Base-by-base conservation (phyloP, 2,329 filamentous ascomycete species). In the Neofusicoccum ribis region DNA sequence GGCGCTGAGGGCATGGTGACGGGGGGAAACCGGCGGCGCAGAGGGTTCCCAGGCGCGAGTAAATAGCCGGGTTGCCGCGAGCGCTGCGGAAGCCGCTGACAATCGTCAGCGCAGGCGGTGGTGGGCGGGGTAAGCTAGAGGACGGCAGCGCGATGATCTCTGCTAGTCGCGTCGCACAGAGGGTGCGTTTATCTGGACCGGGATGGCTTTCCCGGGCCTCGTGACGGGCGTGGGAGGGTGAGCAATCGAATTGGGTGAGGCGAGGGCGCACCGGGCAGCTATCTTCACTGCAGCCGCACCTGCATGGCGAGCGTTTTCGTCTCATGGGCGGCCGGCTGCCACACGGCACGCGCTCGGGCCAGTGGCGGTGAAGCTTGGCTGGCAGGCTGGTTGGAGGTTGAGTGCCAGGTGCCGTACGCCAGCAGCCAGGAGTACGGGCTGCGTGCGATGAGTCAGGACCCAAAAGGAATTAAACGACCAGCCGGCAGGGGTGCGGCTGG, bases 251-350 rank as follows among this genome's bases (percentile, higher is more conserved):
- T 23, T 56, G 15, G 52, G 52, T 43, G 37, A 56, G 27, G 27
- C 27, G 27, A 5, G 37, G 41, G 52, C 36, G 37, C 46, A 15
- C 46, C 46, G 46, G n/a, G 23, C 54, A 34, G 39, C 54, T n/a
- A 58, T 58, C 54, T 58, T 44, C 54, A 58, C 54, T 58, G 52
- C 52, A 56, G 36, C 46, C 46, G 46, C 43, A n/a, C 31, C 52
- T 58, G 52, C 52, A 58, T 58, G 54, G 15, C 54, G 54, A 58
- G 54, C 54, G 54, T 58, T 58, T 58, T 58, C 54, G 54, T 44
- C 54, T 39, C 54, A 58, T 58, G 54, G 54, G 23, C 44, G 54
- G 54, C 39, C 27, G 54, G 54, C 39, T 43, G 54, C 39, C 54
- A 58, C 54, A 58, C 54, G 39, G 54, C 54, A n/a, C 15, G 15